These are phyloP conservation scores for Fraxinus velutina DNA, from an alignment of 305 asterid species.

Conservation along the genomic window DNA sequence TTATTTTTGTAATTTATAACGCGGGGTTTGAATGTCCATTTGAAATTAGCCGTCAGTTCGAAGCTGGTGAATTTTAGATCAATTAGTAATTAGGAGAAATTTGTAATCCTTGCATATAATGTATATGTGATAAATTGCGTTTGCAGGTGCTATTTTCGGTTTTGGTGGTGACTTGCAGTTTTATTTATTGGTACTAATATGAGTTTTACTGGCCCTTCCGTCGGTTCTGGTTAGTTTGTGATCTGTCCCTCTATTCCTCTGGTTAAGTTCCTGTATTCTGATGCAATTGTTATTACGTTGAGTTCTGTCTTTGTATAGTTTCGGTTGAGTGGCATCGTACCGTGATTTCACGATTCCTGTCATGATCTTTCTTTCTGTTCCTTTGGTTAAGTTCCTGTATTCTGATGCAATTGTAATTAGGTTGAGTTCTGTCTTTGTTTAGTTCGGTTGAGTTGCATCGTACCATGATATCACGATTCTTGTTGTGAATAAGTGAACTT, in stretches of 20 bases:
- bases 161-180: conserved; percentile 6
- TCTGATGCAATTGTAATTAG: neutral
- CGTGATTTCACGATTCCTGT: neutral
- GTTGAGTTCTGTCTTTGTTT: neutral
- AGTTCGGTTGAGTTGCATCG: neutral
- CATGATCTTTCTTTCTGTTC: neutral
- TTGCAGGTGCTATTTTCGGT: conserved; percentile 26
- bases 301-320: neutral
- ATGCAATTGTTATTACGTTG: neutral
- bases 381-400: neutral
- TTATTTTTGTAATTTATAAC: neutral
- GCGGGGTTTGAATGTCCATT: neutral
- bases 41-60: neutral
- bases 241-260: neutral
- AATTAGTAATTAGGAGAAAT: neutral
- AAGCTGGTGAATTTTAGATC: neutral
- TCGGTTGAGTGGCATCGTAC: neutral
- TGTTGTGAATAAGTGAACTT: neutral
- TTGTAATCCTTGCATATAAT: neutral
- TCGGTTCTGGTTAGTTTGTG: conserved; percentile 55
- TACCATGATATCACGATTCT: neutral
- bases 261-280: neutral
- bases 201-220: conserved; percentile 61
- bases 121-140: neutral
- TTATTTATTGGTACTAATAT: conserved; percentile 39